A percentile compares a stretch with the other conserved stretches of the same genome.
Evolutionary conservation across 768 basidiomycete genomes (phyloP).

Genomic region (Phanerochaete sordida): DNA sequence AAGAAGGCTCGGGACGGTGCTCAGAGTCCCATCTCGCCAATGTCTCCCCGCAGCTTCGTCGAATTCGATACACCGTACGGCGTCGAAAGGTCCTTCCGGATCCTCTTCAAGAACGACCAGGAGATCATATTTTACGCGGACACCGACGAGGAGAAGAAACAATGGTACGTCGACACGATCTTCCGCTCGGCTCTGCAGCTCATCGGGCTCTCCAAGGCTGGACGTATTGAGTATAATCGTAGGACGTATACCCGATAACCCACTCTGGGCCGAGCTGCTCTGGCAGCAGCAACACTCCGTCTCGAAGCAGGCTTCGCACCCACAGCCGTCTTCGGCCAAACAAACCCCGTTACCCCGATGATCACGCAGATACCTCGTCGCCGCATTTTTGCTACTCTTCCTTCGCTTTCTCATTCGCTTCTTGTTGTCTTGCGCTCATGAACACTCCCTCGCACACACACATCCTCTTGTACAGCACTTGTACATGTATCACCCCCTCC

Average conservation of each 20-base stretch:
- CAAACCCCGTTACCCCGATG: background rate
- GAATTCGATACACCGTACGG: conserved; percentile 64
- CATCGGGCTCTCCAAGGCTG: conserved; percentile 50
- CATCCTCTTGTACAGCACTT: background rate
- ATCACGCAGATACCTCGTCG: background rate
- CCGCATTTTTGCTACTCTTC: background rate
- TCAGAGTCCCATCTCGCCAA: conserved; percentile 42
- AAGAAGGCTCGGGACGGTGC: conserved; percentile 50
- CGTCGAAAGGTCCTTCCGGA: conserved; percentile 80
- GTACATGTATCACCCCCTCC: background rate
- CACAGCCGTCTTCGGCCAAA: background rate
- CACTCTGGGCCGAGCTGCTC: conserved; percentile 88
- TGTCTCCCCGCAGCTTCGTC: conserved; percentile 38
- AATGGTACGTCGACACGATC: conserved; percentile 57
- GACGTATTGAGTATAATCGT: conserved; percentile 80
- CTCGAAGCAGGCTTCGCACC: conserved; percentile 19
- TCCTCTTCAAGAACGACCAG: conserved; percentile 74
- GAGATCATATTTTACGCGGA: conserved; percentile 92
- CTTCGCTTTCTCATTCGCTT: background rate
- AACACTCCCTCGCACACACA: background rate
- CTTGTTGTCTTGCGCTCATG: background rate
- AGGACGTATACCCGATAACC: conserved; percentile 88
- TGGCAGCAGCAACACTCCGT: conserved; percentile 74
- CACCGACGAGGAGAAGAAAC: conserved; percentile 79
- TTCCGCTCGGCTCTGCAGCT: background rate